Conservation (phyloP, 352 stramenopile genomes). For the Pythium sukuiense region DNA sequence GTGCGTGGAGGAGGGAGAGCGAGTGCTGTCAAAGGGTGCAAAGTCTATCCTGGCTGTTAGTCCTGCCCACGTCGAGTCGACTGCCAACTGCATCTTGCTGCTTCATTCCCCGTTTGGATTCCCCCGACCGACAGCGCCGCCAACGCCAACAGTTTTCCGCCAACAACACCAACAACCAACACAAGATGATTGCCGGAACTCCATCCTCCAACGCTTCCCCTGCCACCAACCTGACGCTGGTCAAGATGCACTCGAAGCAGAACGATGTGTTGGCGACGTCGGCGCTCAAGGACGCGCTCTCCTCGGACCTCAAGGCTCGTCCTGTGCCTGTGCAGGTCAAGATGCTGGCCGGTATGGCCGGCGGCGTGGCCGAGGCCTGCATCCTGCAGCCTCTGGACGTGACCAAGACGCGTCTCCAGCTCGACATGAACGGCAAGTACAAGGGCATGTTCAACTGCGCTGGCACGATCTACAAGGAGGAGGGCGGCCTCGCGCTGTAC, state of each 20-base stretch:
- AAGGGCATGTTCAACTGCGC: conserved; percentile 85
- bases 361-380: conserved; percentile 83
- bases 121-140: conserved; percentile 12
- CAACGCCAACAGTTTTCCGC: conserved; percentile 20
- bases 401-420: conserved; percentile 85
- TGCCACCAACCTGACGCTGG: conserved; percentile 31
- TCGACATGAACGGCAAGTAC: conserved; percentile 76
- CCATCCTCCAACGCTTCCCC: conserved; percentile 14
- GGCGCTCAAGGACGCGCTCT: conserved; percentile 74
- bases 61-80: neutral
- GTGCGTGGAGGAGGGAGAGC: neutral
- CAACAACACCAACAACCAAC: neutral
- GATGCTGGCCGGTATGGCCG: conserved; percentile 86
- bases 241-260: conserved; percentile 28
- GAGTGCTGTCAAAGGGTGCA: conserved; percentile 21
- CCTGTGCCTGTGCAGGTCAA: conserved; percentile 77
- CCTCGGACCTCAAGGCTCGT: conserved; percentile 68
- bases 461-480: conserved; percentile 77
- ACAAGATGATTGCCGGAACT: conserved; percentile 7
- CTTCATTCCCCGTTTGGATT: conserved; percentile 52
- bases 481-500: conserved; percentile 77
- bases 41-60: neutral
- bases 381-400: conserved; percentile 82
- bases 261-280: conserved; percentile 57
- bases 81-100: neutral